Percentiles rank a stretch among this genome's conserved stretches.
These are phyloP conservation scores for Fibroporia radiculosa DNA, from an alignment of 768 basidiomycete species.

Conservation along the genomic window DNA sequence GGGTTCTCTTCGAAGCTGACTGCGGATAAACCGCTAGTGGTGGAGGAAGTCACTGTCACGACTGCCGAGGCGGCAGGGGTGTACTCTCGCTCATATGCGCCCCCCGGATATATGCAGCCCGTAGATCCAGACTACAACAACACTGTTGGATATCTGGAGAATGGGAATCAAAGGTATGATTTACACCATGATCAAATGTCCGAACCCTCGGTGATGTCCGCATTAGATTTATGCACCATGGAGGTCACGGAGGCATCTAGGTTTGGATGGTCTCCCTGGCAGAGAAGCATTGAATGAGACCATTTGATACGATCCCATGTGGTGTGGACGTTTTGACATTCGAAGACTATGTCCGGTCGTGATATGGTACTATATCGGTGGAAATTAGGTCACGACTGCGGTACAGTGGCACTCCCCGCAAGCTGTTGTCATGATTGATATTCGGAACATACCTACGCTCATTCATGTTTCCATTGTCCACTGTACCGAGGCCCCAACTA, in stretches of 20 bases:
- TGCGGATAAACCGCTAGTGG: constrained; percentile 26
- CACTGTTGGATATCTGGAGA: constrained; percentile 44
- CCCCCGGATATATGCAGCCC: constrained; percentile 41
- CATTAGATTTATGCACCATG: not conserved
- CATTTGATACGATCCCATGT: too few species aligned
- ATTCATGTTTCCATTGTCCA: too few species aligned
- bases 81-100: constrained; percentile 37
- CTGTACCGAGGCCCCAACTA: too few species aligned
- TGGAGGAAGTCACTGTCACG: constrained; percentile 32
- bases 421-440: too few species aligned
- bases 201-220: not conserved
- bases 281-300: too few species aligned
- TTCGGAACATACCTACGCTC: too few species aligned
- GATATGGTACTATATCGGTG: too few species aligned
- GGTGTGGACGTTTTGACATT: too few species aligned
- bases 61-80: constrained; percentile 33
- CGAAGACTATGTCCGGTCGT: too few species aligned
- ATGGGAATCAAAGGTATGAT: constrained; percentile 42
- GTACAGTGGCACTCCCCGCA: too few species aligned
- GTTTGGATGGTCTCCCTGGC: too few species aligned
- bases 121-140: constrained; percentile 42
- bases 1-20: constrained; percentile 30
- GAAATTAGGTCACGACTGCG: too few species aligned
- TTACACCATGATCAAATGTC: not conserved
- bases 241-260: not conserved